Conservation (phyloP, 2,329 filamentous ascomycete species). For the Thermoascus crustaceus region DNA sequence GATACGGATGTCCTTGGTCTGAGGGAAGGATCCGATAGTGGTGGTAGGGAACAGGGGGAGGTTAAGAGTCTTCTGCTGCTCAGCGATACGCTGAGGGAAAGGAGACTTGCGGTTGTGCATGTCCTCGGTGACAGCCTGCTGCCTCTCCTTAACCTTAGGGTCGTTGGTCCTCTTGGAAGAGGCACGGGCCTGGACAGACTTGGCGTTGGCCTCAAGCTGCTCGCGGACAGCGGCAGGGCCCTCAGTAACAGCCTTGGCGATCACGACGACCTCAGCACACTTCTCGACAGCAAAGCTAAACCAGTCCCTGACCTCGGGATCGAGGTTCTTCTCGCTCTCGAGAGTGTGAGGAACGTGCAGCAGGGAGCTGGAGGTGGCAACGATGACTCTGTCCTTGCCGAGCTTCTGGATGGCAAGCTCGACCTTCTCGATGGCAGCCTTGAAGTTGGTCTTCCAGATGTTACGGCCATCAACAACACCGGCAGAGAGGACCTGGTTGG, state of each 20-base stretch:
- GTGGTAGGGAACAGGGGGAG: slow-evolving; percentile 97
- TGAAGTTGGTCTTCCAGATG: slow-evolving; percentile 99
- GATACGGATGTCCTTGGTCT: slow-evolving; percentile 97
- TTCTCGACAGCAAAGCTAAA: slow-evolving; percentile 98
- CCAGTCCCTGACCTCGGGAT: slow-evolving; percentile 89
- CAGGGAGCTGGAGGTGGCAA: slow-evolving; percentile 93
- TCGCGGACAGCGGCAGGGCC: slow-evolving; percentile 78
- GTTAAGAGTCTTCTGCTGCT: slow-evolving; percentile 87
- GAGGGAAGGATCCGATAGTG: slow-evolving; percentile 98
- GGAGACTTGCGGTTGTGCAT: slow-evolving; percentile 89
- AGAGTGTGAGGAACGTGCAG: slow-evolving; percentile 98
- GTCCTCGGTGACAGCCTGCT: slow-evolving; percentile 72
- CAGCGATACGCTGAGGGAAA: slow-evolving; percentile 75
- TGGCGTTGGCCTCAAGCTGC: slow-evolving; percentile 93
- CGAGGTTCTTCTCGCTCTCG: slow-evolving; percentile 96
- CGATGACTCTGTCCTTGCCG: slow-evolving; percentile 94
- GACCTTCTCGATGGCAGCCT: slow-evolving; percentile 82
- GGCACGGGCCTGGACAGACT: slow-evolving; percentile 83
- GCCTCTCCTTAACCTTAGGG: slow-evolving; percentile 92
- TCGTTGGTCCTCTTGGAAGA: slow-evolving; percentile 94
- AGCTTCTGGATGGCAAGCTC: slow-evolving; percentile 91
- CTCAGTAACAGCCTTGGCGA: slow-evolving; percentile 94
- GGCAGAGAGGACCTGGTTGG: slow-evolving; percentile 82
- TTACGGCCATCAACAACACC: slow-evolving; percentile 98
- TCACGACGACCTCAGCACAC: slow-evolving; percentile 78